A percentile compares a stretch with the other conserved stretches of the same genome.
Conservation (phyloP, 2,329 filamentous ascomycete genomes). For the Lachnellula suecica region DNA sequence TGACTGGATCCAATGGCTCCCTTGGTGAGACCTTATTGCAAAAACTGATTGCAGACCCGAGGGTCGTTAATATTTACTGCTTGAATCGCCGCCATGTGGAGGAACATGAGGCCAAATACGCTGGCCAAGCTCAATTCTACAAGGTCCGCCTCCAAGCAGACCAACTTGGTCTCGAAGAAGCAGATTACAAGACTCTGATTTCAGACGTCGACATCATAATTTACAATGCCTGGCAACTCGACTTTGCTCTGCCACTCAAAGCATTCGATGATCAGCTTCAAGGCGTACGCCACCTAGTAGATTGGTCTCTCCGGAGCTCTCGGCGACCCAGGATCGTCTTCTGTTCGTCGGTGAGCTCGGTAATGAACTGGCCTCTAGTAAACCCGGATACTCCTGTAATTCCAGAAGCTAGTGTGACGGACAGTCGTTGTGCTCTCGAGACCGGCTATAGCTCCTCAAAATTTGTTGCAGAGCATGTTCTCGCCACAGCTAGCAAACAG, state of each 20-base stretch:
- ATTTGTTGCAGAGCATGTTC: not conserved
- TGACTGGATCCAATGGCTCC: not conserved
- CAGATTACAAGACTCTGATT: not conserved
- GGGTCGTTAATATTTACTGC: not conserved
- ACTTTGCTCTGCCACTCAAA: not conserved
- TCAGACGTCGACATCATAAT: not conserved
- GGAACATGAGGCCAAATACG: not conserved
- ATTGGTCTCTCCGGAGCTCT: not conserved
- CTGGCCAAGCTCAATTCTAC: not conserved
- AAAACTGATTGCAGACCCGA: not conserved
- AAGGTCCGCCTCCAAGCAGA: not conserved
- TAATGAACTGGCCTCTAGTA: not conserved
- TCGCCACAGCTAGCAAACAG: not conserved
- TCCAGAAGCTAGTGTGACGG: not conserved
- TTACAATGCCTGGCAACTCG: not conserved
- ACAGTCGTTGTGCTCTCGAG: not conserved
- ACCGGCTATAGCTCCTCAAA: not conserved
- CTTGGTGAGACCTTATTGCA: not conserved
- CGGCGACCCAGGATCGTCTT: not conserved
- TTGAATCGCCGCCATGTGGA: not conserved
- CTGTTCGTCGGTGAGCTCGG: not conserved
- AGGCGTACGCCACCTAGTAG: not conserved
- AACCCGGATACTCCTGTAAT: not conserved
- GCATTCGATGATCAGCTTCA: not conserved
- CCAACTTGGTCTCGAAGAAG: not conserved